Conservation (phyloP, 306 rosid species). For the Mimosa bimucronata region DNA sequence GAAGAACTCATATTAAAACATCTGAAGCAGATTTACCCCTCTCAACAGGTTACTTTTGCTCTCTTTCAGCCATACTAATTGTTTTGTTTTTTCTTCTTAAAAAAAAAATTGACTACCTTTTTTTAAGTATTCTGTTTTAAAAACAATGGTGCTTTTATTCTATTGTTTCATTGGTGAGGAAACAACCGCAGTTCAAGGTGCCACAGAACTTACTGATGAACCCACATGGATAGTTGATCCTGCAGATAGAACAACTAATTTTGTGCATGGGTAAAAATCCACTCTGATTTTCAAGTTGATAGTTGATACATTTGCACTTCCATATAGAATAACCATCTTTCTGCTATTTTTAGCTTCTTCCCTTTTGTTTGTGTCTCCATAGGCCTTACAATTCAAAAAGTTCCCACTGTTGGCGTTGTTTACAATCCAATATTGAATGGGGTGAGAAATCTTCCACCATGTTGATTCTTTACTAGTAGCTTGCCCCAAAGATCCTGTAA, state of each 20-base stretch:
- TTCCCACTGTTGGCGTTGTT: slow-evolving; percentile 88
- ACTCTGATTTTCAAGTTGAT: slow-evolving; percentile 35
- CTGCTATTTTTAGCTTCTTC: slow-evolving; percentile 60
- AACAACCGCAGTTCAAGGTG: slow-evolving; percentile 88
- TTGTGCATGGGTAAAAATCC: slow-evolving; percentile 84
- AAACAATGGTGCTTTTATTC: slow-evolving; percentile 23
- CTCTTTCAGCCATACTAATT: slow-evolving; percentile 4
- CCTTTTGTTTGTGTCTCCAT: slow-evolving; percentile 96
- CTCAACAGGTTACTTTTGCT: slow-evolving; percentile 67
- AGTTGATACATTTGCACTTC: slow-evolving; percentile 25
- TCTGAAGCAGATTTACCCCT: slow-evolving; percentile 80
- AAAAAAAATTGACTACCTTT: not conserved
- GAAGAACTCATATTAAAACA: slow-evolving; percentile 85
- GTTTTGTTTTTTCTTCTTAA: too few species aligned
- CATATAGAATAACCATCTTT: slow-evolving; percentile 22
- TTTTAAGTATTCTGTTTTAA: slow-evolving; percentile 28
- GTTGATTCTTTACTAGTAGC: slow-evolving; percentile 11
- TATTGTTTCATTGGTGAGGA: slow-evolving; percentile 97
- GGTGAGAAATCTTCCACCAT: slow-evolving; percentile 55
- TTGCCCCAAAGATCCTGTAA: not conserved
- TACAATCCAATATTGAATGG: slow-evolving; percentile 92
- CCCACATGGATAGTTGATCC: slow-evolving; percentile 99
- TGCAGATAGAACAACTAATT: slow-evolving; percentile 95
- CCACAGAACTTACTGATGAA: slow-evolving; percentile 86
- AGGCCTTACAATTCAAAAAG: slow-evolving; percentile 88